phyloP scores from a whole-genome alignment of 2,329 filamentous ascomycete genomes.

The Blastomyces emzantsi region DNA sequence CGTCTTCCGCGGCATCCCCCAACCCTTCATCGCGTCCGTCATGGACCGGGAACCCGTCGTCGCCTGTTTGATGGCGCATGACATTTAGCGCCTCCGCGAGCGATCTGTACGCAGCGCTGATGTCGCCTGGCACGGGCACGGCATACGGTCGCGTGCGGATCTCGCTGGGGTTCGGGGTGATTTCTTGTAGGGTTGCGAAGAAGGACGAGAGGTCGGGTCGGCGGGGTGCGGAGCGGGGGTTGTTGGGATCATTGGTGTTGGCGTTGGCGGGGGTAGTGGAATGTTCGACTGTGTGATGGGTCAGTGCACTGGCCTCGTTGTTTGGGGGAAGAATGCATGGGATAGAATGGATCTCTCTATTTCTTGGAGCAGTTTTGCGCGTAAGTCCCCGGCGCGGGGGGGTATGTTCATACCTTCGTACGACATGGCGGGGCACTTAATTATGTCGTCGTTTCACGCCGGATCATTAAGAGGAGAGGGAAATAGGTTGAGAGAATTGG shows the following conservation, averaged over 20 bases:
- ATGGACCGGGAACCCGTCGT: conserved; percentile 30
- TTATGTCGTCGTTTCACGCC: neutral
- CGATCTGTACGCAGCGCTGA: conserved; percentile 50
- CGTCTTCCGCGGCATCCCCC: conserved; percentile 22
- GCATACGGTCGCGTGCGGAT: conserved; percentile 48
- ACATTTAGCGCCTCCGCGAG: conserved; percentile 53
- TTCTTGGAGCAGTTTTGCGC: neutral
- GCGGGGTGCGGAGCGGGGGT: conserved; percentile 32
- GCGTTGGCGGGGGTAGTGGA: conserved; percentile 30
- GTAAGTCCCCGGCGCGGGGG: neutral
- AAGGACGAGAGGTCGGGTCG: conserved; percentile 58
- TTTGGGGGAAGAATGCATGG: neutral
- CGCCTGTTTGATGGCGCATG: conserved; percentile 41
- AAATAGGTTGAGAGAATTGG: too few species aligned
- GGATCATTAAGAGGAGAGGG: neutral
- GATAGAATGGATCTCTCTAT: neutral
- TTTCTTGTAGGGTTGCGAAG: conserved; percentile 52
- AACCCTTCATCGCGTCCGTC: conserved; percentile 37
- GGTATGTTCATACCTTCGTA: conserved; percentile 6
- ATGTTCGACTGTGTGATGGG: conserved; percentile 32
- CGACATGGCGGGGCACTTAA: conserved; percentile 1
- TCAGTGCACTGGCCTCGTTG: conserved; percentile 9
- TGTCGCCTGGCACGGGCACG: conserved; percentile 51
- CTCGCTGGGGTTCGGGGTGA: conserved; percentile 43
- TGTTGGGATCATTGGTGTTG: conserved; percentile 21